A percentile compares a stretch with the other conserved stretches of the same genome.
Conservation (phyloP, 2,329 filamentous ascomycete species). For the Phyllosticta capitalensis region DNA sequence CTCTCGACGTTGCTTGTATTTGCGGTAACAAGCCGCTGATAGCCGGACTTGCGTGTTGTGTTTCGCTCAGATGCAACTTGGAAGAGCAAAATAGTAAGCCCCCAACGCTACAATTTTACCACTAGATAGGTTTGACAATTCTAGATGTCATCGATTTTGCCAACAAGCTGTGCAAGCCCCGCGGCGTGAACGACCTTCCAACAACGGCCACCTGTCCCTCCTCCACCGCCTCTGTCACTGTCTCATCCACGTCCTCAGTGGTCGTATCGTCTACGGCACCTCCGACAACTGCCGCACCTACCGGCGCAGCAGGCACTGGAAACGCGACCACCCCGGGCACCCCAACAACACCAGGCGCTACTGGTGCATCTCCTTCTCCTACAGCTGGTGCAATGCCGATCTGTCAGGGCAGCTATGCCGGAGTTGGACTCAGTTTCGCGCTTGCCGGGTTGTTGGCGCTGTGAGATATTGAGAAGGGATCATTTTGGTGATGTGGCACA, state of each 20-base stretch:
- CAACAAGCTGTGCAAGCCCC: slow-evolving; percentile 28
- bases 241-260: slow-evolving; percentile 1
- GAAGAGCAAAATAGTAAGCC: slow-evolving; percentile 26
- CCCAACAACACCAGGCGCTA: not conserved
- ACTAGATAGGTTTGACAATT: not conserved
- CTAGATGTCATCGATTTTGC: slow-evolving; percentile 35
- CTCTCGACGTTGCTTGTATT: slow-evolving; percentile 33
- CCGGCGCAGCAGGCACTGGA: not conserved
- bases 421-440: slow-evolving; percentile 5
- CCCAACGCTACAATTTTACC: not conserved
- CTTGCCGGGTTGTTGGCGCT: slow-evolving; percentile 5
- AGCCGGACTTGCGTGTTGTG: slow-evolving; percentile 32
- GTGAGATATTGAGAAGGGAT: not conserved
- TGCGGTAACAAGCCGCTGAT: slow-evolving; percentile 30
- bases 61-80: slow-evolving; percentile 24
- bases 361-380: not conserved
- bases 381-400: not conserved
- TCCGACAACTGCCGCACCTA: not conserved
- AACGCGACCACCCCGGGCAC: not conserved
- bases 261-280: slow-evolving; percentile 12
- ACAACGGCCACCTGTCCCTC: slow-evolving; percentile 29
- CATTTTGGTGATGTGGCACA: not conserved
- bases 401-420: slow-evolving; percentile 1
- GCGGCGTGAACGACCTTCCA: slow-evolving; percentile 30
- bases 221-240: slow-evolving; percentile 13